These are phyloP conservation scores for Sporisorium graminicola DNA, from an alignment of 1,284 basidiomycete genomes.

Conservation along the genomic window DNA sequence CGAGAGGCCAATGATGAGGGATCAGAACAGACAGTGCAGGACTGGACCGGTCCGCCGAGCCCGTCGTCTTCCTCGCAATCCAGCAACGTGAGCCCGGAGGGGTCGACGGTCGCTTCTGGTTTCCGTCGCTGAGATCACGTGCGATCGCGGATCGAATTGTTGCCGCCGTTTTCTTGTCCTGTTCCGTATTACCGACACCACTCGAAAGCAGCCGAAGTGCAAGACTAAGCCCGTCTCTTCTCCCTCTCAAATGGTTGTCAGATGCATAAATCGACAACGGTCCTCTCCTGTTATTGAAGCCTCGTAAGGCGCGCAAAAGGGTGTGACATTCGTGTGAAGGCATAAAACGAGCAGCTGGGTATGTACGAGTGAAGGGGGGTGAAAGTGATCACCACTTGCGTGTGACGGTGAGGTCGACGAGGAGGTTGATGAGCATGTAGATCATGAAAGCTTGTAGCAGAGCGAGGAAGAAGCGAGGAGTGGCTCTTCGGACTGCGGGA, in stretches of 20 bases:
- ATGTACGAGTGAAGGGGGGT: no score
- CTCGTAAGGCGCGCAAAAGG: not conserved
- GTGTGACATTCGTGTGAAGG: not conserved
- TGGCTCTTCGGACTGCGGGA: constrained; percentile 19
- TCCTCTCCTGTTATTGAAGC: not conserved
- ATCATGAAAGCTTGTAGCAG: constrained; percentile 39
- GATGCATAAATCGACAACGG: not conserved
- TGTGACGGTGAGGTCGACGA: constrained; percentile 33
- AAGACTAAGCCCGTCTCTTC: not conserved
- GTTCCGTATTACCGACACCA: not conserved
- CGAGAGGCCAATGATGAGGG: not conserved
- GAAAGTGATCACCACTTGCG: constrained; percentile 35
- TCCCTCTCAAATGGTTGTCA: no score
- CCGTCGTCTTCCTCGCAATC: not conserved
- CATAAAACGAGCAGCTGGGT: constrained; percentile 4
- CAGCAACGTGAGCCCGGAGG: not conserved
- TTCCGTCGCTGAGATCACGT: no score
- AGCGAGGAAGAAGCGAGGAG: constrained; percentile 35
- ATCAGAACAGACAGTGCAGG: not conserved
- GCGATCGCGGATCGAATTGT: no score
- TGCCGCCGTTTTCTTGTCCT: not conserved
- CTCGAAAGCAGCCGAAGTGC: not conserved
- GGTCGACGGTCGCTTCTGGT: not conserved
- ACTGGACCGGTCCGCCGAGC: not conserved
- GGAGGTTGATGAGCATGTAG: constrained; percentile 44